Base-by-base conservation (phyloP, 192 early-diverging fungal species). In the Dissophora globulifera region DNA sequence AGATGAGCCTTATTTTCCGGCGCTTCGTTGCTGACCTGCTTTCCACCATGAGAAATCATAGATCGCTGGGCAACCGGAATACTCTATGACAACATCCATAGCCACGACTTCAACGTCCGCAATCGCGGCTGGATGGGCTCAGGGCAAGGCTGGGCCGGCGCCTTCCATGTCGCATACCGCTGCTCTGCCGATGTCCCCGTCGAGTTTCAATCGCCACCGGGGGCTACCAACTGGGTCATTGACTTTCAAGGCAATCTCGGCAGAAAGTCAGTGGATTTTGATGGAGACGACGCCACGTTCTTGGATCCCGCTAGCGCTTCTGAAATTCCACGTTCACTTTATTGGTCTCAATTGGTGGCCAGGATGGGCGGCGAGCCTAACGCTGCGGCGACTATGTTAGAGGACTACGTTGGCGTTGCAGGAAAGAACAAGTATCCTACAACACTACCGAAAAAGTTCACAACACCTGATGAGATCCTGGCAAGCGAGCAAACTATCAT, bases 101-200 rank as follows among this genome's bases (percentile, higher is more conserved):
- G 52, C 51, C 9, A 23, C 7, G 19, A 20, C 7, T 22, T 76
- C 26, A 76, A 76, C 22, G 47, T 76, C 11, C 72, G 63, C 4
- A 76, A 66, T 13, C 72, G 72, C 3, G 58, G 58, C 0, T 76
- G 72, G 72, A 50, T 76, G 57, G 63, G 72, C 1, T 42, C 72
- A n/a, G 72, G 72, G 3, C 72, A 76, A 30, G 72, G 72, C 0
- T 76, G 72, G 72, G 6, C 72, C 23, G 72, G 63, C 2, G 72
- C 58, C 10, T 76, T 76, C 20, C 63, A 76, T 0, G 72, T 67
- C 2, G 20, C 58, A 30, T 76, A 55, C 25, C 49, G 51, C n/a
- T 56, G 58, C 35, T 46, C 52, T 0, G 45, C 64, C n/a, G 58
- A 62, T 9, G 7, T 22, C 0, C 25, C 35, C 2, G 50, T 13